phyloP scores from a whole-genome alignment of 1,284 basidiomycete genomes.

The Microstroma glucosiphilum region DNA sequence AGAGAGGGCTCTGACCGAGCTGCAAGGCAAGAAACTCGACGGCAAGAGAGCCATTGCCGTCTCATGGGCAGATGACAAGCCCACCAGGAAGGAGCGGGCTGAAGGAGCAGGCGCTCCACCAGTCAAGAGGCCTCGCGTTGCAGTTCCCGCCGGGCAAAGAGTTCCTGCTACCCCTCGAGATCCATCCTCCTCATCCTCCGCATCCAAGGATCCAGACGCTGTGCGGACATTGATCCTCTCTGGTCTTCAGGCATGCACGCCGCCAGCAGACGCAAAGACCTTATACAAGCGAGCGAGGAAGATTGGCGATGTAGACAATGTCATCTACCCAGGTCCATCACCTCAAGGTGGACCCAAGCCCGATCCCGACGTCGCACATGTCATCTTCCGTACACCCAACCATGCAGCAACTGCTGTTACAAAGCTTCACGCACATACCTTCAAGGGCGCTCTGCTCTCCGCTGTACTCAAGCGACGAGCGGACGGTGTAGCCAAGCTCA shows the following conservation, averaged over 20 bases:
- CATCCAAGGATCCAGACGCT: slow-evolving; percentile 34
- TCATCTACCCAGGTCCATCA: slow-evolving; percentile 25
- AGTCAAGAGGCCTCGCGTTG: slow-evolving; percentile 1
- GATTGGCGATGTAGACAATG: slow-evolving; percentile 46
- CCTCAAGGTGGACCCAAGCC: slow-evolving; percentile 1
- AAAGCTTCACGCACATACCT: slow-evolving; percentile 87
- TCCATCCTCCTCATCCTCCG: background rate
- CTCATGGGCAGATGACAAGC: slow-evolving; percentile 35
- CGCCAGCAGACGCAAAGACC: slow-evolving; percentile 37
- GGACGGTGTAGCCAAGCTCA: slow-evolving; percentile 58
- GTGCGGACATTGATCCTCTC: slow-evolving; percentile 44
- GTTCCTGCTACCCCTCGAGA: slow-evolving; percentile 13
- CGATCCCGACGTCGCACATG: slow-evolving; percentile 58
- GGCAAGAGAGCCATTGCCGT: slow-evolving; percentile 40
- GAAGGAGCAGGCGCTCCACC: background rate
- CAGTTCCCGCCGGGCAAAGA: too few species aligned
- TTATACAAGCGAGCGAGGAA: slow-evolving; percentile 48
- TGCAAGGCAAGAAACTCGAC: slow-evolving; percentile 44
- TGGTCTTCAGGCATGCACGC: slow-evolving; percentile 34
- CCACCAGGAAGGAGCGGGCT: slow-evolving; percentile 13
- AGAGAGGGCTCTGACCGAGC: slow-evolving; percentile 32
- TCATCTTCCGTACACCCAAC: slow-evolving; percentile 66
- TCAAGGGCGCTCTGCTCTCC: slow-evolving; percentile 78
- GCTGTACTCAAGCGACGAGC: slow-evolving; percentile 85
- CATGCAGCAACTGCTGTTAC: slow-evolving; percentile 67